A percentile compares a stretch with the other conserved stretches of the same genome.
Conservation (phyloP, 1,284 basidiomycete genomes). For the Leucoagaricus sp. region DNA sequence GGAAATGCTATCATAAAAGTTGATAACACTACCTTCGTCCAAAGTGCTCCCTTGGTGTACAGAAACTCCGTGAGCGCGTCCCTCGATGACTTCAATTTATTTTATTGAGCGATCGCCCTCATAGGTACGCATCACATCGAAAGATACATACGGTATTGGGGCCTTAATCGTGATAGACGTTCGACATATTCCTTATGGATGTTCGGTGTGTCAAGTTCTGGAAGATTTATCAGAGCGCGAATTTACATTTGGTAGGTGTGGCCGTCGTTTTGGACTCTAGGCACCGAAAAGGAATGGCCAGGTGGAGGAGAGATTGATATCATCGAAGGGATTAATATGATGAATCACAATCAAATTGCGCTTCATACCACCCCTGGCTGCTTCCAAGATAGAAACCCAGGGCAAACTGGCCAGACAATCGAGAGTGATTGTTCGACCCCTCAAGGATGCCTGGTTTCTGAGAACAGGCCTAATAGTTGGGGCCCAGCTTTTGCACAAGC, state of each 20-base stretch:
- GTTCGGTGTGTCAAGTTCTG: slow-evolving; percentile 49
- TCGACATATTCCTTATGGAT: slow-evolving; percentile 62
- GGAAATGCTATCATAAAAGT: slow-evolving; percentile 62
- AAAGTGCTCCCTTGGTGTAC: slow-evolving; percentile 44
- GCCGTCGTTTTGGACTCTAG: slow-evolving; percentile 53
- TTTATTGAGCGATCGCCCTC: background rate
- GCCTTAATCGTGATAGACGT: slow-evolving; percentile 58
- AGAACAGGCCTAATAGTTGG: slow-evolving; percentile 61
- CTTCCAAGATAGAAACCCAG: slow-evolving; percentile 28
- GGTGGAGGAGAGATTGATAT: slow-evolving; percentile 53
- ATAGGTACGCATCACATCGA: slow-evolving; percentile 54
- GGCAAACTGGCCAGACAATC: slow-evolving; percentile 36
- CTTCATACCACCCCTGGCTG: slow-evolving; percentile 53
- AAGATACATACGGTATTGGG: slow-evolving; percentile 52
- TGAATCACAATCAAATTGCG: slow-evolving; percentile 59
- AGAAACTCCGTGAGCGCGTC: slow-evolving; percentile 52
- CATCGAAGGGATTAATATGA: slow-evolving; percentile 56
- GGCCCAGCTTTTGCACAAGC: slow-evolving; percentile 57
- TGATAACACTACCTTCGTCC: slow-evolving; percentile 53
- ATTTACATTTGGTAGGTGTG: slow-evolving; percentile 37
- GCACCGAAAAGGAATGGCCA: slow-evolving; percentile 42
- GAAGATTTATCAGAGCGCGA: slow-evolving; percentile 12
- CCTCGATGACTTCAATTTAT: background rate
- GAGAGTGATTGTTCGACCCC: slow-evolving; percentile 49
- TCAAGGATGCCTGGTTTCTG: slow-evolving; percentile 64